A percentile compares a stretch with the other conserved stretches of the same genome.
phyloP scores from a whole-genome alignment of 2,329 filamentous ascomycete species.

The Stemphylium beticola region DNA sequence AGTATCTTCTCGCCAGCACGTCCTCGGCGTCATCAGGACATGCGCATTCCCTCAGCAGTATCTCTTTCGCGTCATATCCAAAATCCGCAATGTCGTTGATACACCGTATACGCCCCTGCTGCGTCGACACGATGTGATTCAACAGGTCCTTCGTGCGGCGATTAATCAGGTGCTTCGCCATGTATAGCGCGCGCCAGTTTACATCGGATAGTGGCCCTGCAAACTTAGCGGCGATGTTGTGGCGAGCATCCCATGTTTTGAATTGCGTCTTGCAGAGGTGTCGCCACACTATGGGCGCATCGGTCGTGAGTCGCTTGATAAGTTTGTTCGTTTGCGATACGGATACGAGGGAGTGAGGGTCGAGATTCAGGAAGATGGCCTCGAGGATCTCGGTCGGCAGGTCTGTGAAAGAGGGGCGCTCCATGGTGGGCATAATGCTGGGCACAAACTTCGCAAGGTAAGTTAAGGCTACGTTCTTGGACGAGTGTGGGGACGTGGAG shows the following conservation, averaged over 20 bases:
- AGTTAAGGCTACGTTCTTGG: neutral
- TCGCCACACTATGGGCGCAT: constrained; percentile 80
- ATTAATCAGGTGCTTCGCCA: constrained; percentile 45
- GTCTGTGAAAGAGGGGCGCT: constrained; percentile 29
- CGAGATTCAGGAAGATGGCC: constrained; percentile 71
- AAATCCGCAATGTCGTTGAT: constrained; percentile 73
- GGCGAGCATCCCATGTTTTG: constrained; percentile 71
- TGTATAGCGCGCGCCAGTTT: constrained; percentile 71
- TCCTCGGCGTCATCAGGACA: constrained; percentile 69
- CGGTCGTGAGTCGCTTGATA: constrained; percentile 69
- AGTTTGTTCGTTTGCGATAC: constrained; percentile 67
- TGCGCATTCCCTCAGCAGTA: constrained; percentile 70
- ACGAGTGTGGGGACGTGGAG: neutral
- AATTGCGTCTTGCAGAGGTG: constrained; percentile 73
- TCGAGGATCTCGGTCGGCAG: constrained; percentile 87
- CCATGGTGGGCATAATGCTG: constrained; percentile 7
- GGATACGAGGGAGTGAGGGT: constrained; percentile 58
- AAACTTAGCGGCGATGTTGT: constrained; percentile 42
- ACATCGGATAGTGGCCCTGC: constrained; percentile 60
- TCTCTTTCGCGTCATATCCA: constrained; percentile 90
- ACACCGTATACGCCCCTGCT: constrained; percentile 71
- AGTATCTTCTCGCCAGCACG: constrained; percentile 78
- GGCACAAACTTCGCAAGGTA: neutral
- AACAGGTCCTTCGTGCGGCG: constrained; percentile 53
- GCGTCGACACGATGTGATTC: constrained; percentile 72